Conservation (phyloP, 768 basidiomycete genomes). For the Pisolithus orientalis region DNA sequence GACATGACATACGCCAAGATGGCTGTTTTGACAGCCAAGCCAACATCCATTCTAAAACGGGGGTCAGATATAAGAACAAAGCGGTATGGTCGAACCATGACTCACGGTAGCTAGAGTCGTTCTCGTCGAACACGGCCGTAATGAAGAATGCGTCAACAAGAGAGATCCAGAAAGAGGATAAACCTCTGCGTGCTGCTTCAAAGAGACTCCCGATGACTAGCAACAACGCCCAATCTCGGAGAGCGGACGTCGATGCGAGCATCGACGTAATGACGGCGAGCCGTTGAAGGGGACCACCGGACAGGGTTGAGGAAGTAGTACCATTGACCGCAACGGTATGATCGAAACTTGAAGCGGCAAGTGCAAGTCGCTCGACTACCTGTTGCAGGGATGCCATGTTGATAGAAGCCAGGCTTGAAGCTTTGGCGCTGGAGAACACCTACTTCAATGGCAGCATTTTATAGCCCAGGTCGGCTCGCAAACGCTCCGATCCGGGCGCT, state of each 20-base stretch:
- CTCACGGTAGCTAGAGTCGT: conserved; percentile 54
- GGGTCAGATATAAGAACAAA: neutral
- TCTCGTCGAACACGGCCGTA: conserved; percentile 54
- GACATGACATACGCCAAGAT: conserved; percentile 47
- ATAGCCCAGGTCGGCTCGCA: too few species aligned
- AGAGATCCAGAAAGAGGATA: conserved; percentile 36
- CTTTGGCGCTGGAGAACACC: too few species aligned
- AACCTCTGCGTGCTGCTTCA: conserved; percentile 49
- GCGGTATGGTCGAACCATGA: neutral
- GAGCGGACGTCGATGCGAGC: conserved; percentile 46
- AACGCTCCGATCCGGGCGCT: too few species aligned
- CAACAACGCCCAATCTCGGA: conserved; percentile 61
- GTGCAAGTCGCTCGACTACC: conserved; percentile 23
- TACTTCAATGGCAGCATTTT: too few species aligned
- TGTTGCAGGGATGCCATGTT: conserved; percentile 22
- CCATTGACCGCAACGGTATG: conserved; percentile 9
- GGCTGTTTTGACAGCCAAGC: conserved; percentile 59
- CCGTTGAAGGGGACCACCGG: conserved; percentile 17
- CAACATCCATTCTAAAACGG: conserved; percentile 58
- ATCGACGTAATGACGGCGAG: conserved; percentile 35
- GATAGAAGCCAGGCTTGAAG: too few species aligned
- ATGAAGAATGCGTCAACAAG: conserved; percentile 51
- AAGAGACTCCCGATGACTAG: conserved; percentile 55
- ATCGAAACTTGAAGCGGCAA: conserved; percentile 14
- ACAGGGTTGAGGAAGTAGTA: conserved; percentile 2